Base-by-base conservation (phyloP, 805 yeast genomes). In the Yarrowia sp. region DNA sequence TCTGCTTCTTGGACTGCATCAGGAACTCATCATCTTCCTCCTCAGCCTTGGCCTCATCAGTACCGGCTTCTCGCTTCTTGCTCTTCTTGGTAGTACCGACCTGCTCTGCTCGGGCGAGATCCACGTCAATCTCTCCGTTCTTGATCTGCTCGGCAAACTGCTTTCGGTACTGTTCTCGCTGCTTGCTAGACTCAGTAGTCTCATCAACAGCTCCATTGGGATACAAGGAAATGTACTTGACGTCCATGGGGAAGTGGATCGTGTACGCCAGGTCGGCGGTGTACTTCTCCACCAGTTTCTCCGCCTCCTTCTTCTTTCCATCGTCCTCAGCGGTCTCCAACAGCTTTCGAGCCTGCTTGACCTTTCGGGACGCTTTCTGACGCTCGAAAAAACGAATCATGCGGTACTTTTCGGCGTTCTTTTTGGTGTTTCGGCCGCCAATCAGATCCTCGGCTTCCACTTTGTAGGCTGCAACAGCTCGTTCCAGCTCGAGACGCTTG, bases 371-470 rank as follows among this genome's bases (percentile, higher is more conserved):
- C 0, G 97, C 95, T 80, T 92, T 92, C 77, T 91, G 90, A 72
- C 83, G 85, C 75, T 92, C 98, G 68, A 95, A 90, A 73, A 95
- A 95, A 69, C 93, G 83, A 57, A 95, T 91, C 92, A 91, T 92
- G 73, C 91, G 97, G 74, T 95, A 95, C 76, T 87, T 89, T 69
- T 86, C 83, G 11, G 90, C 84, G 43, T 80, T 76, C 63, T 82
- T 80, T 68, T 80, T 82, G 15, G 83, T 82, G 68, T 78, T 80
- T 53, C 78, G 76, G 35, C 76, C 76, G 42, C 74, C 67, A 66
- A 81, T 80, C 15, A 84, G 82, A 44, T 79, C 79, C 53, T 78
- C 78, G 64, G 89, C 78, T 71, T 89, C 92, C 5, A 79, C 75
- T 60, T 82, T 79, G 67, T 88, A 76, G 1, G 90, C 90, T 55